These are phyloP conservation scores for Dillenia turbinata DNA, from an alignment of 164 flowering plant species.

Conservation along the genomic window DNA sequence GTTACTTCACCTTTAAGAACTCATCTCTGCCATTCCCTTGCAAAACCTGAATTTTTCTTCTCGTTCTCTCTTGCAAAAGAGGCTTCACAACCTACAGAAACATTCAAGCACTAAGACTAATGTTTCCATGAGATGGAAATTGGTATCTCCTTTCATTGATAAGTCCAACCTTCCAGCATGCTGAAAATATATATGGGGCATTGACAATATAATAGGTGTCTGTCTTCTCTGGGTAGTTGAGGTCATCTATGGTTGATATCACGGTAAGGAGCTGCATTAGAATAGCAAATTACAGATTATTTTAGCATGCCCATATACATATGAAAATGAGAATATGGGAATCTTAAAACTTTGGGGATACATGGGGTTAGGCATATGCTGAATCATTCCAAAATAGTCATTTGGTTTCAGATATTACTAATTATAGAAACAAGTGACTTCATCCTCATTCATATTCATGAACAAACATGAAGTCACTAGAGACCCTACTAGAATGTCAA, in stretches of 20 bases:
- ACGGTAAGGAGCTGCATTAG: constrained; percentile 72
- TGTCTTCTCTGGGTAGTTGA: constrained; percentile 98
- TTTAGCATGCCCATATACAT: too few relatives aligned
- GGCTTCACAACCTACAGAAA: constrained; percentile 79
- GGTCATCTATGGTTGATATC: constrained; percentile 87
- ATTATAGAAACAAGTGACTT: too few relatives aligned
- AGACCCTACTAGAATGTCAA: too few relatives aligned
- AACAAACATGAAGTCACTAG: too few relatives aligned
- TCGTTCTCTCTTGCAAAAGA: constrained; percentile 93
- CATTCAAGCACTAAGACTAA: not conserved
- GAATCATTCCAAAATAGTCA: too few relatives aligned
- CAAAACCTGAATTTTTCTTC: constrained; percentile 85
- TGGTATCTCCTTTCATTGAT: not conserved
- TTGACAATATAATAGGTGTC: constrained; percentile 91
- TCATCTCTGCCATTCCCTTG: constrained; percentile 82
- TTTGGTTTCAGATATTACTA: too few relatives aligned
- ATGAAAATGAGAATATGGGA: too few relatives aligned
- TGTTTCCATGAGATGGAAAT: not conserved
- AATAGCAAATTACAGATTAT: constrained; percentile 1
- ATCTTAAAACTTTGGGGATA: too few relatives aligned
- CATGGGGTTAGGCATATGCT: too few relatives aligned
- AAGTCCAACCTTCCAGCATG: constrained; percentile 92
- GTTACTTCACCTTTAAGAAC: constrained; percentile 57
- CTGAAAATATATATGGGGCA: constrained; percentile 87
- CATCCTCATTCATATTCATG: too few relatives aligned